Conservation (phyloP, 148 eudicot species). For the Diospyros lotus region DNA sequence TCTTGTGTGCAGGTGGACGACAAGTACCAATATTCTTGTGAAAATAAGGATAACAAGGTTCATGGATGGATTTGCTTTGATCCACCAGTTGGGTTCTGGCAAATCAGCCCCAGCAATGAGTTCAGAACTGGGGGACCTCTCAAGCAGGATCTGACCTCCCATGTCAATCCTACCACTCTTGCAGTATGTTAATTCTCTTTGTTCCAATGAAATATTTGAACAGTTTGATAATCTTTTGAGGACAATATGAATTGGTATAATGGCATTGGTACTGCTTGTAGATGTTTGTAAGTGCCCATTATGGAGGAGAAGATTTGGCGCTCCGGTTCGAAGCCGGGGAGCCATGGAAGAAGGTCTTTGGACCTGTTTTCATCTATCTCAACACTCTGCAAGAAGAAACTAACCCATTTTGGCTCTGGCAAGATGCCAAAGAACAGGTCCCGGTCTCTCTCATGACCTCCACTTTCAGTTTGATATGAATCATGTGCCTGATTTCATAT, state of each 20-base stretch:
- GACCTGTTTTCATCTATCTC: conserved; percentile 72
- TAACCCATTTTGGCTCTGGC: conserved; percentile 63
- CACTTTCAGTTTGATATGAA: too few relatives aligned
- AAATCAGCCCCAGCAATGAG: conserved; percentile 75
- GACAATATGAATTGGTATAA: too few relatives aligned
- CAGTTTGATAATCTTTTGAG: too few relatives aligned
- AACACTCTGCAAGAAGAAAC: conserved; percentile 41
- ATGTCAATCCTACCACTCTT: conserved; percentile 77
- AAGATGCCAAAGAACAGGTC: conserved; percentile 79
- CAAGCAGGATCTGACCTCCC: conserved; percentile 79
- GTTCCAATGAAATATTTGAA: too few relatives aligned
- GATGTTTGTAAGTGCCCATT: conserved; percentile 77
- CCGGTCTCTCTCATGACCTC: too few relatives aligned
- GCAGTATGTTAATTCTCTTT: conserved; percentile 42
- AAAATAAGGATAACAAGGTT: conserved; percentile 70
- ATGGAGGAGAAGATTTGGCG: conserved; percentile 60
- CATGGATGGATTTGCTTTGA: conserved; percentile 84
- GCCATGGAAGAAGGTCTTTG: conserved; percentile 81
- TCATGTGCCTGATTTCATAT: too few relatives aligned
- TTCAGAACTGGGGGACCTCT: conserved; percentile 78
- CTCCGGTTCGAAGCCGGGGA: conserved; percentile 55
- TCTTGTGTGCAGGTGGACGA: conserved; percentile 63
- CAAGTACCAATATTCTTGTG: conserved; percentile 69
- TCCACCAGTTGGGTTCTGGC: conserved; percentile 88
- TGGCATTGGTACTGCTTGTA: not conserved